Percentiles rank a stretch among this genome's conserved stretches.
phyloP scores from a whole-genome alignment of 306 rosid genomes.

The Prunus armeniaca region DNA sequence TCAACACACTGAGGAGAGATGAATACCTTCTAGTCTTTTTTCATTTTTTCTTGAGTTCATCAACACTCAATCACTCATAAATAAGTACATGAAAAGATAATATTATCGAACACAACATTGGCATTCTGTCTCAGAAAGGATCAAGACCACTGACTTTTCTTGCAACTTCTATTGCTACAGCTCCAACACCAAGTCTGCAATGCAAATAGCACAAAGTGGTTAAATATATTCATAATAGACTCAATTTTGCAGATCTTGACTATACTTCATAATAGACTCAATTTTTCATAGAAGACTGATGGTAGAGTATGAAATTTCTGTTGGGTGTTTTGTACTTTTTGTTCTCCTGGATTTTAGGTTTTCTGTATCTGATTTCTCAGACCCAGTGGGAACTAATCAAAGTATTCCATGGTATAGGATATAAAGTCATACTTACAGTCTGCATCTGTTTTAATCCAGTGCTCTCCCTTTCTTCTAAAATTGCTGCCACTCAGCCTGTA shows the following conservation, averaged over 20 bases:
- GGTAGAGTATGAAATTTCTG: neutral
- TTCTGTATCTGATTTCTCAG: slow-evolving; percentile 4
- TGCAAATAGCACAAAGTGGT: slow-evolving; percentile 32
- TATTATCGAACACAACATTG: slow-evolving; percentile 35
- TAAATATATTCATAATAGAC: slow-evolving; percentile 20
- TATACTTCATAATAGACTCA: too few species aligned
- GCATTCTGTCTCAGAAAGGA: slow-evolving; percentile 28
- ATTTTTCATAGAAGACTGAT: neutral
- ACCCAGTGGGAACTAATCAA: neutral
- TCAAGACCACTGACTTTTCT: slow-evolving; percentile 17
- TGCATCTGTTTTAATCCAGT: slow-evolving; percentile 91
- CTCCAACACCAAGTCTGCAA: slow-evolving; percentile 96
- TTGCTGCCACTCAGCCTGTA: slow-evolving; percentile 31
- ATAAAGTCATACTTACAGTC: slow-evolving; percentile 69
- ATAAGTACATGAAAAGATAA: slow-evolving; percentile 25
- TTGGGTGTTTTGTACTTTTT: neutral
- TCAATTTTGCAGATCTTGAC: slow-evolving; percentile 17
- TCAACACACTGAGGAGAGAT: slow-evolving; percentile 21
- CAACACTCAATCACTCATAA: slow-evolving; percentile 21
- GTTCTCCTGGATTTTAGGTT: slow-evolving; percentile 1
- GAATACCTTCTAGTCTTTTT: neutral
- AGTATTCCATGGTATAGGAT: neutral
- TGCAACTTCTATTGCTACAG: slow-evolving; percentile 43
- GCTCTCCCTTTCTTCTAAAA: slow-evolving; percentile 55
- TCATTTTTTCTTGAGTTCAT: slow-evolving; percentile 7